Conservation (phyloP, 257 asterid species). For the Echites panduratus region DNA sequence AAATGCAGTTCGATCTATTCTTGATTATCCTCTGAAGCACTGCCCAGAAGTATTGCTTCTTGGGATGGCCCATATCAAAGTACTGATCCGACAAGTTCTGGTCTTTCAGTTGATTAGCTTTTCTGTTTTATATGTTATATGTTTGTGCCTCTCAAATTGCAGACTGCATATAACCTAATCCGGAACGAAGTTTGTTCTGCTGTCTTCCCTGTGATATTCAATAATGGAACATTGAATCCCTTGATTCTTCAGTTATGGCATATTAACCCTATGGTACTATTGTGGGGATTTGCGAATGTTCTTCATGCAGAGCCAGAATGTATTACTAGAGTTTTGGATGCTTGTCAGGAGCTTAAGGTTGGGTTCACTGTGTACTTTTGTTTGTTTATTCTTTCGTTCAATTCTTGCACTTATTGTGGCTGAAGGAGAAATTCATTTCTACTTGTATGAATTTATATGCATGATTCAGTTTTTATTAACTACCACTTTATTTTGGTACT, state of each 20-base stretch:
- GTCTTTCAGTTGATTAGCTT: slow-evolving; percentile 8
- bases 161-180: slow-evolving; percentile 89
- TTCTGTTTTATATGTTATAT: background rate
- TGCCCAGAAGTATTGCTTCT: slow-evolving; percentile 86
- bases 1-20: slow-evolving; percentile 60
- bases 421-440: background rate
- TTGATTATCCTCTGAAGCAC: slow-evolving; percentile 65
- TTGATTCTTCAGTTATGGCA: slow-evolving; percentile 62
- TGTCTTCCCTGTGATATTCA: slow-evolving; percentile 50
- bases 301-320: slow-evolving; percentile 57
- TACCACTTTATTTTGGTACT: background rate
- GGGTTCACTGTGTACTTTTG: slow-evolving; percentile 16
- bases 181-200: slow-evolving; percentile 71
- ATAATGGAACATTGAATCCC: slow-evolving; percentile 38
- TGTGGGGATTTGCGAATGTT: slow-evolving; percentile 75
- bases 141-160: slow-evolving; percentile 30
- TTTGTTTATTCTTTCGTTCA: background rate
- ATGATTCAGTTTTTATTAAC: background rate
- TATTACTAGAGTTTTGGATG: slow-evolving; percentile 57
- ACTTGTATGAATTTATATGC: background rate
- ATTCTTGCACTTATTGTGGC: background rate
- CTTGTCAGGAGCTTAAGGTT: slow-evolving; percentile 85
- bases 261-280: slow-evolving; percentile 57
- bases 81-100: slow-evolving; percentile 23
- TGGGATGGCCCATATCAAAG: slow-evolving; percentile 87